Evolutionary conservation across 257 asterid genomes (phyloP), one percentile per base, ranked within the genome.

Genomic region (Misopates orontium): DNA sequence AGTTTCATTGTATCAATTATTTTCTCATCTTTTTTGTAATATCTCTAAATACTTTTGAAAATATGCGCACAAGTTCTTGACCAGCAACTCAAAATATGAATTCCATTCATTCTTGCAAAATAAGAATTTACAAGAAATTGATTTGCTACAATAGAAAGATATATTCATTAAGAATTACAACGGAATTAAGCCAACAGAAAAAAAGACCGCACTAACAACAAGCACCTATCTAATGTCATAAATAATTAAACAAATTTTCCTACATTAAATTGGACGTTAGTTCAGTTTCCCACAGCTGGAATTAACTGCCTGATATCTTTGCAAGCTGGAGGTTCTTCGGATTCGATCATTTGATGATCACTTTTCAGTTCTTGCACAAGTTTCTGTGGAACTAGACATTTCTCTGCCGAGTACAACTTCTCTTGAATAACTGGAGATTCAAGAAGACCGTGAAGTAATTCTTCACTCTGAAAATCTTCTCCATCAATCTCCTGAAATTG

Each of bases 381-480:
- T 24, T 73, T 65, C 23, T n/a, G 57, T 7, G 93, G 93, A 54
- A 86, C 78, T 64, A 90, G 32, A 52, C 95, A 88, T 52, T 81
- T 77, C 32, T 86, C 95, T 8, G 60, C 71, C 3, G 93, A 78
- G 60, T 78, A 90, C 0, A 90, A 54, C 78, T 82, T 88, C 57
- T 88, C 96, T 73, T 88, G 95, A 66, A 90, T 60, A 76, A 81
- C 23, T 4, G 80, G 62, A 21, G 95, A 90, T 25, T 74, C 80
- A 0, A 88, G 78, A 71, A 88, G 95, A 42, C 51, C 71, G 36
- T 78, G 80, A 16, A 90, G 49, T 28, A 28, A 28, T 36, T 83
- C 87, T 28, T 82, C 56, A 48, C 55, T 63, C n/a, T 66, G 56
- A 66, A 71, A 49, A 21, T 64, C 41, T 14, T 72, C 79, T 10